Conservation (phyloP, 2,329 filamentous ascomycete genomes). For the Atkinsonella hypoxylon region DNA sequence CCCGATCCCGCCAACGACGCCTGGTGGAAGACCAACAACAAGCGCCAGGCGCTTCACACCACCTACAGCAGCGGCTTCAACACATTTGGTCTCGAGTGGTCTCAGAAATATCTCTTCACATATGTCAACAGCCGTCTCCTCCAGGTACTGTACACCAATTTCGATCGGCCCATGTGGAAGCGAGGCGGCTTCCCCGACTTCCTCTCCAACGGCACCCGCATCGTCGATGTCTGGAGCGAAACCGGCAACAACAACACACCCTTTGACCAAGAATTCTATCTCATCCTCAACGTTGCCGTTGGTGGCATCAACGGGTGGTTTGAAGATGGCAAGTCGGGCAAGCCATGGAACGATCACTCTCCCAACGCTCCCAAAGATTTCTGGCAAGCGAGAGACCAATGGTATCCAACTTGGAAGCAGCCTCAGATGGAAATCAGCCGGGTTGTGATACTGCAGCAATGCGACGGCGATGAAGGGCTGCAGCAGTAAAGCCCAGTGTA, state of each 20-base stretch:
- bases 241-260: slow-evolving; percentile 52
- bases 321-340: slow-evolving; percentile 54
- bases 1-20: slow-evolving; percentile 60
- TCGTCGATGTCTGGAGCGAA: slow-evolving; percentile 51
- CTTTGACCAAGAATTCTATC: slow-evolving; percentile 65
- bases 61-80: slow-evolving; percentile 60
- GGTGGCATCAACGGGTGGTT: slow-evolving; percentile 80
- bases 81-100: slow-evolving; percentile 77
- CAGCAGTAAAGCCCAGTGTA: slow-evolving; percentile 12
- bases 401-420: slow-evolving; percentile 60
- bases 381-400: slow-evolving; percentile 53
- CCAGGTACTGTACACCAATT: slow-evolving; percentile 70
- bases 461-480: slow-evolving; percentile 45
- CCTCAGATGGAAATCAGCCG: slow-evolving; percentile 57
- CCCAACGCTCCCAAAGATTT: slow-evolving; percentile 62
- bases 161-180: slow-evolving; percentile 54
- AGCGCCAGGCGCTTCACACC: slow-evolving; percentile 61
- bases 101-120: slow-evolving; percentile 76
- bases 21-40: slow-evolving; percentile 76
- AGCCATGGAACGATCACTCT: slow-evolving; percentile 68
- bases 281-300: slow-evolving; percentile 65
- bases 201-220: slow-evolving; percentile 51
- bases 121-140: slow-evolving; percentile 72
- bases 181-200: slow-evolving; percentile 55
- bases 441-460: slow-evolving; percentile 61